Base-by-base conservation (phyloP, 1,284 basidiomycete genomes). In the Marasmius sp. region DNA sequence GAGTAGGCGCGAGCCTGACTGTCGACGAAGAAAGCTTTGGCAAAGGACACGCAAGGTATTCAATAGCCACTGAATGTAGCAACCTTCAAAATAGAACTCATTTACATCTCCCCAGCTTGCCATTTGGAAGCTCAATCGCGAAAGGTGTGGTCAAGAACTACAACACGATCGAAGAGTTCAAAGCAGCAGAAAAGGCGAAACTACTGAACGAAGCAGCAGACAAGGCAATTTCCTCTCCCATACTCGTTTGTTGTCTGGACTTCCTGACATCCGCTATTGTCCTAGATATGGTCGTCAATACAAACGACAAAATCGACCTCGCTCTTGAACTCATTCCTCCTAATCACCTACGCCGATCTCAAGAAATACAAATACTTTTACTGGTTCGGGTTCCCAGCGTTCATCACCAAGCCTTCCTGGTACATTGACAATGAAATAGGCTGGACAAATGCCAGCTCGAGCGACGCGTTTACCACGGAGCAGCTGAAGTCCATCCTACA, bases 331-430 rank as follows among this genome's bases (percentile, higher is more conserved):
- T 82, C 83, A 2, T 98, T 98, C 76, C 80, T 98, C 14, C 80
- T 97, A 33, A 91, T 99, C 67, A 94, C 95, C 0, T 99, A 91
- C 70, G 93, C 97, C 0, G 97, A 99, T 74, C 87, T 99, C 63
- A 99, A 99, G 81, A 98, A 97, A 75, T 98, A 97, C 80, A 92
- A 91, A 66, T 98, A 94, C 74, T 95, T 92, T 72, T 98, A 99
- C 76, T 98, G 97, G 96, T 98, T 98, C 70, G 93, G 93, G 0
- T 97, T 98, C 74, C 97, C 97, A 0, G 94, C 95, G 0, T 87
- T 98, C 61, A 86, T 91, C 0, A 82, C 92, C 14, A 93, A 93
- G 67, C 94, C 95, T 3, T 85, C 88, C 0, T 97, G 95, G 95
- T 87, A 94, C 75, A 84, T 94, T 61, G 76, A 79, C 45, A 81